phyloP scores from a whole-genome alignment of 108 stramenopile genomes.

The Cyclotella baltica region DNA sequence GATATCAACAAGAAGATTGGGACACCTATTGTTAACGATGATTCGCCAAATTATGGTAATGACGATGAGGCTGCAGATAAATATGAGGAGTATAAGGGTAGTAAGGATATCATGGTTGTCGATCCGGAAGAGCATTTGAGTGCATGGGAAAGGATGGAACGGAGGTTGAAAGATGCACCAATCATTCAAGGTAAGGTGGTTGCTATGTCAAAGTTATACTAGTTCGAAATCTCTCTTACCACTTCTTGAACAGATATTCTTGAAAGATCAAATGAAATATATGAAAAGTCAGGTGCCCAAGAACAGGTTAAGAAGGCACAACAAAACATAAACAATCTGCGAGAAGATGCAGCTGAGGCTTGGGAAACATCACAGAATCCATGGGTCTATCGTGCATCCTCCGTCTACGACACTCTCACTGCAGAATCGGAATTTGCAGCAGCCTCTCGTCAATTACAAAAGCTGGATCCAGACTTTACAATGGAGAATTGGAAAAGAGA shows the following conservation, averaged over 20 bases:
- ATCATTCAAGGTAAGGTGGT: slow-evolving; percentile 82
- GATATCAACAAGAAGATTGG: slow-evolving; percentile 89
- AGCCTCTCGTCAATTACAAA: slow-evolving; percentile 90
- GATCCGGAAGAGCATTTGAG: slow-evolving; percentile 89
- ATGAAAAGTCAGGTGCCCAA: slow-evolving; percentile 84
- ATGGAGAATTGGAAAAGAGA: slow-evolving; percentile 90
- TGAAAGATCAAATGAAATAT: slow-evolving; percentile 59
- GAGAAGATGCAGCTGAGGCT: slow-evolving; percentile 91
- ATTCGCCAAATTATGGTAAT: slow-evolving; percentile 43
- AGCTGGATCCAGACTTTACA: slow-evolving; percentile 95
- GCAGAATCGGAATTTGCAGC: slow-evolving; percentile 95
- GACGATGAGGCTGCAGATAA: slow-evolving; percentile 67
- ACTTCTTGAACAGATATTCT: slow-evolving; percentile 64
- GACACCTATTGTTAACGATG: slow-evolving; percentile 46
- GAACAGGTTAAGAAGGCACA: slow-evolving; percentile 54
- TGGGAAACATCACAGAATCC: slow-evolving; percentile 99
- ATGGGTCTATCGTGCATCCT: slow-evolving; percentile 95
- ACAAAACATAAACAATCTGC: slow-evolving; percentile 74
- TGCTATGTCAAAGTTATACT: too few relatives aligned
- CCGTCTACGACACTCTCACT: slow-evolving; percentile 95
- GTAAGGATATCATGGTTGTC: slow-evolving; percentile 90
- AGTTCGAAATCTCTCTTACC: too few relatives aligned
- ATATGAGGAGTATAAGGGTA: slow-evolving; percentile 83
- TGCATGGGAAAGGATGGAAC: slow-evolving; percentile 95
- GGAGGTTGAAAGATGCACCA: slow-evolving; percentile 90